A percentile compares a stretch with the other conserved stretches of the same genome.
phyloP scores from a whole-genome alignment of 2,329 filamentous ascomycete genomes.

The Fusarium torreyae region DNA sequence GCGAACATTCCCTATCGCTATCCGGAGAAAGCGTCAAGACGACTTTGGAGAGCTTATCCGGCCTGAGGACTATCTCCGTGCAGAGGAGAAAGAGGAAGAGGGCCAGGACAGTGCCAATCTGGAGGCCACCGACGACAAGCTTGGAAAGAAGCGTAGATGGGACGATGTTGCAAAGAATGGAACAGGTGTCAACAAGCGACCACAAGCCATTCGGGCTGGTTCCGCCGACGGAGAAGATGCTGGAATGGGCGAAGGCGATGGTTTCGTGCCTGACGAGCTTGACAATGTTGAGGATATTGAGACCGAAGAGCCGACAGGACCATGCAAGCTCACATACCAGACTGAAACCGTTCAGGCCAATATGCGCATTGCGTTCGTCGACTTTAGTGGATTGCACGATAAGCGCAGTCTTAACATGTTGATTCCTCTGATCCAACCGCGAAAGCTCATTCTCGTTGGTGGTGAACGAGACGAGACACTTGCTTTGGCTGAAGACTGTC shows the following conservation, averaged over 20 bases:
- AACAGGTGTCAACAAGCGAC: constrained; percentile 70
- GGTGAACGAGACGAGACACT: constrained; percentile 85
- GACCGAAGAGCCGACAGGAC: constrained; percentile 69
- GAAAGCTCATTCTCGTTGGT: constrained; percentile 93
- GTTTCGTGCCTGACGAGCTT: constrained; percentile 67
- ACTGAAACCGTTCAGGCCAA: constrained; percentile 77
- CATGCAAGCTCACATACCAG: constrained; percentile 80
- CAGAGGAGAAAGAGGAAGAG: constrained; percentile 88
- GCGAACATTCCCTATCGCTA: constrained; percentile 89
- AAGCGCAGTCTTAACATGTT: constrained; percentile 95
- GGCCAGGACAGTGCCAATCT: constrained; percentile 66
- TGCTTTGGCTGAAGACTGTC: constrained; percentile 84
- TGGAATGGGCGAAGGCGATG: constrained; percentile 51
- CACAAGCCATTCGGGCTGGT: constrained; percentile 61
- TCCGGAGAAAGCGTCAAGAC: constrained; percentile 83
- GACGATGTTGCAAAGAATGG: constrained; percentile 71
- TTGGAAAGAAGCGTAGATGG: constrained; percentile 97
- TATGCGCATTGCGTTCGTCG: constrained; percentile 86
- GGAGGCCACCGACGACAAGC: constrained; percentile 68
- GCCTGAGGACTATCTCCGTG: constrained; percentile 92
- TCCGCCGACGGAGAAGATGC: constrained; percentile 64
- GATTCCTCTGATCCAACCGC: constrained; percentile 91
- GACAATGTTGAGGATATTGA: constrained; percentile 72
- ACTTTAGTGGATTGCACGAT: constrained; percentile 94
- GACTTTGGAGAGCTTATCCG: constrained; percentile 96